These are phyloP conservation scores for Elongisporangium anandrum DNA, from an alignment of 352 stramenopile species.

Conservation along the genomic window DNA sequence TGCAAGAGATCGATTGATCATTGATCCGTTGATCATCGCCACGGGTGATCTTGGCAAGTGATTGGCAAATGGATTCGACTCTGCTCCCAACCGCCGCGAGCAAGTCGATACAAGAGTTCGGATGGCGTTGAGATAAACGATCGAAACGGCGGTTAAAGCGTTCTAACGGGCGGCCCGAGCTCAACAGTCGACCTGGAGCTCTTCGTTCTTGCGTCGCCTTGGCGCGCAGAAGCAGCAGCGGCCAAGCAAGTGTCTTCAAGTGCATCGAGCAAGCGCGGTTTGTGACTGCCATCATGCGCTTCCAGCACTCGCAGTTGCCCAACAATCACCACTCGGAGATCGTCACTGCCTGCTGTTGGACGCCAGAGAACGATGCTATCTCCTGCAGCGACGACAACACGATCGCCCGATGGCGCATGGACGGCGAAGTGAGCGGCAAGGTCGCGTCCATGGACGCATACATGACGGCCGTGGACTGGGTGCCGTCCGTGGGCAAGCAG, in stretches of 20 bases:
- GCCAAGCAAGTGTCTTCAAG: not conserved
- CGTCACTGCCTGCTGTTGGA: slow-evolving; percentile 84
- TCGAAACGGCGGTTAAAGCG: not conserved
- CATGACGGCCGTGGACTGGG: slow-evolving; percentile 77
- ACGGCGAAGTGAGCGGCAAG: slow-evolving; percentile 72
- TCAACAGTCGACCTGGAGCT: not conserved
- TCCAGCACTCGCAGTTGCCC: slow-evolving; percentile 72
- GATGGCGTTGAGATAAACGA: not conserved
- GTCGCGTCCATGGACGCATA: slow-evolving; percentile 71
- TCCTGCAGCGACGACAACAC: slow-evolving; percentile 84
- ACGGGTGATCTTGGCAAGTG: not conserved
- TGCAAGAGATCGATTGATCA: not conserved
- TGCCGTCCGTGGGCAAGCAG: slow-evolving; percentile 80
- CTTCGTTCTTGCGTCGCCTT: not conserved
- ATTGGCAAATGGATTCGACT: not conserved
- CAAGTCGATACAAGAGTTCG: not conserved
- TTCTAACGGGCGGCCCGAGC: not conserved
- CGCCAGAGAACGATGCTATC: slow-evolving; percentile 85
- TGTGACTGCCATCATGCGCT: slow-evolving; percentile 38
- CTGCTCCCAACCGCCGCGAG: not conserved
- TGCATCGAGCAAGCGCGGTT: not conserved
- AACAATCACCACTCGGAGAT: slow-evolving; percentile 78
- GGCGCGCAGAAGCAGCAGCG: not conserved
- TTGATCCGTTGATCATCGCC: not conserved
- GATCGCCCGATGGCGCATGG: slow-evolving; percentile 81